Conservation (phyloP, 495 filamentous ascomycete genomes). For the Neurospora discreta region DNA sequence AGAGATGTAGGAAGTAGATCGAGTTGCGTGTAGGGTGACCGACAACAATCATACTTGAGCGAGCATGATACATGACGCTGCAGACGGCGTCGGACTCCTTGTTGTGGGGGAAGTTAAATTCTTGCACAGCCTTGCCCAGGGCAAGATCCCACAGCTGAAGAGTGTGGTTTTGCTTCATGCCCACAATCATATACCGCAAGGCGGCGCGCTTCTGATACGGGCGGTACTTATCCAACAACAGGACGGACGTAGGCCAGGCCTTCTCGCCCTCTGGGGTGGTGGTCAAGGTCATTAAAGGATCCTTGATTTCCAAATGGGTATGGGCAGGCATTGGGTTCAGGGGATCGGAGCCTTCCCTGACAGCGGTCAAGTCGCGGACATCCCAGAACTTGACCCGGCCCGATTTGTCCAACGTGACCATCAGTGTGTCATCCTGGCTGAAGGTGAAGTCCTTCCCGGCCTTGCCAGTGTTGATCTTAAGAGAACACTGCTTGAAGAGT, state of each 20-base stretch:
- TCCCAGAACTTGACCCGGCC: constrained; percentile 97
- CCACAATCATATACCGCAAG: constrained; percentile 86
- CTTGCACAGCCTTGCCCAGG: constrained; percentile 87
- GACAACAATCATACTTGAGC: constrained; percentile 81
- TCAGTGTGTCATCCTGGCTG: constrained; percentile 86
- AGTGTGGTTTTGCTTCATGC: constrained; percentile 98
- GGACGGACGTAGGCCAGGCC: constrained; percentile 88
- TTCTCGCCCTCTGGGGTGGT: constrained; percentile 73
- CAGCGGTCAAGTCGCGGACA: constrained; percentile 60
- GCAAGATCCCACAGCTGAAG: constrained; percentile 98
- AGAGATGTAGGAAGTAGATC: constrained; percentile 91
- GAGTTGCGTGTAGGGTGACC: constrained; percentile 96
- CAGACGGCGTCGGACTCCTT: constrained; percentile 96
- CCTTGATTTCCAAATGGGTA: constrained; percentile 57
- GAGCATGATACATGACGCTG: constrained; percentile 85
- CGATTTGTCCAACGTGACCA: constrained; percentile 93
- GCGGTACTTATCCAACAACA: constrained; percentile 89
- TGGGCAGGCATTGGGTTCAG: constrained; percentile 39
- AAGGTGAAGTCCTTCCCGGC: constrained; percentile 97
- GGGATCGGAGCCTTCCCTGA: constrained; percentile 41
- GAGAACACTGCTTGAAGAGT: constrained; percentile 71
- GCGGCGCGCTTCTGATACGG: constrained; percentile 80
- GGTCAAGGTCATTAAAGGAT: constrained; percentile 65
- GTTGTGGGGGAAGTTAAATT: constrained; percentile 90
- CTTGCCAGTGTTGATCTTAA: constrained; percentile 93